A percentile compares a stretch with the other conserved stretches of the same genome.
These are phyloP conservation scores for Mycena pura DNA, from an alignment of 768 basidiomycete species.

Conservation along the genomic window DNA sequence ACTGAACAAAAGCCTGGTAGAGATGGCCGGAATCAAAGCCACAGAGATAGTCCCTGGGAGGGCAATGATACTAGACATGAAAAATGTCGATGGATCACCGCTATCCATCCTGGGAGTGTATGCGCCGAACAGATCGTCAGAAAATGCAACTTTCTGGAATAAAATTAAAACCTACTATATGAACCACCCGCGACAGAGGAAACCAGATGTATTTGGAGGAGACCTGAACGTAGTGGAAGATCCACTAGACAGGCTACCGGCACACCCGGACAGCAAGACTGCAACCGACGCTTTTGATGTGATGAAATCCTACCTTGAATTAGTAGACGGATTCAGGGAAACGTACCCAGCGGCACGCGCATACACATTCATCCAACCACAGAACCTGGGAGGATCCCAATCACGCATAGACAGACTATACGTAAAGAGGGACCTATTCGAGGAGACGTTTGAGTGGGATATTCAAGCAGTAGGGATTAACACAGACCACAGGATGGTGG, in stretches of 20 bases:
- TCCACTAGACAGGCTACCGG: background rate
- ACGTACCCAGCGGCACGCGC: background rate
- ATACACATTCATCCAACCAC: background rate
- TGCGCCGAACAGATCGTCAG: background rate
- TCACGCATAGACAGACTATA: conserved; percentile 10
- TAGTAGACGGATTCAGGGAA: background rate
- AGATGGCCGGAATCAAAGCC: background rate
- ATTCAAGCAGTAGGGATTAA: background rate
- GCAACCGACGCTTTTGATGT: background rate
- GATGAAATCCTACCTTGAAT: background rate
- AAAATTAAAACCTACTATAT: background rate
- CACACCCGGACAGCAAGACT: background rate
- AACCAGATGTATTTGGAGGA: background rate
- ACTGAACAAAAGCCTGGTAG: background rate
- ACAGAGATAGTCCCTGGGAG: background rate
- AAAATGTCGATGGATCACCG: background rate
- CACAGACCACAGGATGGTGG: background rate
- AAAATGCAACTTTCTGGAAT: background rate
- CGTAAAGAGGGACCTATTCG: background rate
- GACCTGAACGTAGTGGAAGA: background rate
- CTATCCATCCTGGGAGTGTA: conserved; percentile 2
- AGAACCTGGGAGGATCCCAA: background rate
- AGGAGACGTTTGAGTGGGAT: conserved; percentile 11
- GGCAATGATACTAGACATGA: background rate
- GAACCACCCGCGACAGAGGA: background rate